These are phyloP conservation scores for Daldinia eschscholtzii DNA, from an alignment of 2,329 filamentous ascomycete genomes.

Conservation along the genomic window DNA sequence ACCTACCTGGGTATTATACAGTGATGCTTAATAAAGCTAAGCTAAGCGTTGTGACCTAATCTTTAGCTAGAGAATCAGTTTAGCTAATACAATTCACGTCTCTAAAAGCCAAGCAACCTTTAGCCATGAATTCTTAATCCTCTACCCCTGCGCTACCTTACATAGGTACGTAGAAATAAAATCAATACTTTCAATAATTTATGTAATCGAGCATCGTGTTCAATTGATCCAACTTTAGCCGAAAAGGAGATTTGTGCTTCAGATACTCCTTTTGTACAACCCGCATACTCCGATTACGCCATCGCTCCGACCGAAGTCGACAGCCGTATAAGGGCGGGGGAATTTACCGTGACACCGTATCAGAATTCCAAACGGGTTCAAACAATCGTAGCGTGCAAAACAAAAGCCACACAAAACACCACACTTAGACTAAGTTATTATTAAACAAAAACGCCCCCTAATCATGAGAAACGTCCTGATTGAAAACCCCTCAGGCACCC, in stretches of 20 bases:
- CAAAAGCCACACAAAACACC: neutral
- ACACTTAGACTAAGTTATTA: neutral
- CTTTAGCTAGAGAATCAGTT: too few relatives aligned
- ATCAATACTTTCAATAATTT: slow-evolving; percentile 4
- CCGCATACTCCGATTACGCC: slow-evolving; percentile 37
- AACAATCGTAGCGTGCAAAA: neutral
- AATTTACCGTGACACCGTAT: slow-evolving; percentile 9
- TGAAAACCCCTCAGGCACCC: slow-evolving; percentile 35
- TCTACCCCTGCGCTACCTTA: too few relatives aligned
- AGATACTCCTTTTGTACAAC: slow-evolving; percentile 16
- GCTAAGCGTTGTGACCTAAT: too few relatives aligned
- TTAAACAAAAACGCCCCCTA: neutral
- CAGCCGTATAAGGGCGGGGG: slow-evolving; percentile 31
- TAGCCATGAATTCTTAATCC: neutral
- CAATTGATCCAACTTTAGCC: slow-evolving; percentile 11
- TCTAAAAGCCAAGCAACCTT: neutral
- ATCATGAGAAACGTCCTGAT: slow-evolving; percentile 37
- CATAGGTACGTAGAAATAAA: neutral
- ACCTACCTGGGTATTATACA: too few relatives aligned
- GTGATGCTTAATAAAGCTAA: too few relatives aligned
- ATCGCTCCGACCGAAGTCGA: slow-evolving; percentile 33
- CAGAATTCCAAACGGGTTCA: neutral
- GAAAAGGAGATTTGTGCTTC: slow-evolving; percentile 3
- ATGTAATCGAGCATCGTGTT: neutral
- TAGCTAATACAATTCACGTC: neutral